These are phyloP conservation scores for Thoreauomyces humboldtii DNA, from an alignment of 192 early-diverging fungal species.

Conservation along the genomic window DNA sequence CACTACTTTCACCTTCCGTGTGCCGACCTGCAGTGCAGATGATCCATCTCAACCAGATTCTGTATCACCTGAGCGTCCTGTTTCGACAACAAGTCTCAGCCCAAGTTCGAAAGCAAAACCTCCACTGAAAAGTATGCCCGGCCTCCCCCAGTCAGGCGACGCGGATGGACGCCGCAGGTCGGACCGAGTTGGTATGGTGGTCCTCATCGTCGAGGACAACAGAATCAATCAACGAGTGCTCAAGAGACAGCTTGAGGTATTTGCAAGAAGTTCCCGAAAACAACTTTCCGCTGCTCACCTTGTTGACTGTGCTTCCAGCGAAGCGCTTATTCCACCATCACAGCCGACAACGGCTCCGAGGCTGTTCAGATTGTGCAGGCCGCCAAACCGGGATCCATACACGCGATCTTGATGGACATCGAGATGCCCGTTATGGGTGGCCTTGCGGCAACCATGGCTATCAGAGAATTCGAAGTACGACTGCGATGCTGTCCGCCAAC, in stretches of 20 bases:
- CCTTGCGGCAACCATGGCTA: conserved; percentile 62
- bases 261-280: too few relatives aligned
- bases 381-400: background rate
- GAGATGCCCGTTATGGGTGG: conserved; percentile 73
- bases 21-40: too few relatives aligned
- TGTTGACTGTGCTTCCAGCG: too few relatives aligned
- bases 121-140: too few relatives aligned
- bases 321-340: background rate
- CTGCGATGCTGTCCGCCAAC: background rate
- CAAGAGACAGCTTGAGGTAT: conserved; percentile 7
- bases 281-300: too few relatives aligned
- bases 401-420: conserved; percentile 56
- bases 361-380: background rate
- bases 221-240: conserved; percentile 11
- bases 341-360: conserved; percentile 4
- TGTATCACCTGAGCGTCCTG: too few relatives aligned
- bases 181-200: background rate
- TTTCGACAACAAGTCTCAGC: too few relatives aligned
- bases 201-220: conserved; percentile 10
- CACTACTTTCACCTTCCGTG: background rate
- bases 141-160: too few relatives aligned
- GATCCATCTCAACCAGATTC: too few relatives aligned
- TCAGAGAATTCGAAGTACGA: conserved; percentile 36
- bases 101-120: too few relatives aligned
- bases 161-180: too few relatives aligned